Evolutionary conservation across 345 rosid species (phyloP), one percentile per base, ranked within the genome.

Genomic region (Ceriops tagal): DNA sequence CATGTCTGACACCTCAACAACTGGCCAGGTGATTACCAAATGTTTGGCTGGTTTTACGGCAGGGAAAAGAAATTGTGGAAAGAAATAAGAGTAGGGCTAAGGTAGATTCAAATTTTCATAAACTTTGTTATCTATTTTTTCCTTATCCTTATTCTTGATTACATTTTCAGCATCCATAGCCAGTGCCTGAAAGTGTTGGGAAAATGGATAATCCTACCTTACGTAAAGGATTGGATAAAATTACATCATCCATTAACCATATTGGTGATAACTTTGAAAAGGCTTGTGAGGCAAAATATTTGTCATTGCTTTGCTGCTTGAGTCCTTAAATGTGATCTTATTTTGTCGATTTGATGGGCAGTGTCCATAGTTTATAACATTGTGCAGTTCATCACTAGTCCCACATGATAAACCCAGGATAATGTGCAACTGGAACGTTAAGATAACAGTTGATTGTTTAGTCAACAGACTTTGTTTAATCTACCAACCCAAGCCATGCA

Each of bases 231-330:
- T 85, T 89, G 83, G 92, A 92, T 67, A 87, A 75, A 73, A 72
- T 93, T 74, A 77, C 91, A 20, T 62, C 92, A 43, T 91, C 98
- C 47, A 84, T 91, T 60, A 91, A 93, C 80, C 95, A 89, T 34
- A 85, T 89, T 62, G 97, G 92, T 21, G 98, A 86, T 65, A 80
- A 87, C 56, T 91, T 93, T 81, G 98, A 93, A 75, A 93, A 84
- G 83, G 95, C 92, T n/a, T 87, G 83, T 64, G 97, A 88, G 80
- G 97, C 88, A 66, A 43, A 52, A 2, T 27, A 13, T 32, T 56
- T 10, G 10, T 0, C 32, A 47, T 62, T 68, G 51, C 24, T 57
- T 49, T 65, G 39, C 19, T 22, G 21, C 6, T 11, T 37, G 11
- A 63, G 19, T 62, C 62, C 35, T 52, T 39, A 16, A 11, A 6